phyloP scores from a whole-genome alignment of 441 rosid species.

The Brassica hybrid region DNA sequence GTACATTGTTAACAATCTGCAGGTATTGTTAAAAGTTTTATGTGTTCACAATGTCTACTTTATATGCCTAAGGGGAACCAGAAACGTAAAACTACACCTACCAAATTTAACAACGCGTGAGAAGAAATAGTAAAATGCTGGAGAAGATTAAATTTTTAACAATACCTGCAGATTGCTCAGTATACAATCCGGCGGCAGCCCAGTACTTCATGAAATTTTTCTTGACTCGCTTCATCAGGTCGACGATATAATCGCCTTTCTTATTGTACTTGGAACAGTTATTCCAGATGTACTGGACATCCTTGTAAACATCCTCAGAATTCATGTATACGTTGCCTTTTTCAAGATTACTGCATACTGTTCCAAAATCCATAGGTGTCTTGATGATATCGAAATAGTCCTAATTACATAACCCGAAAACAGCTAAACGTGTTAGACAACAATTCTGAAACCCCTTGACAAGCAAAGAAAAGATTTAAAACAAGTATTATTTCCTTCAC shows the following conservation, averaged over 20 bases:
- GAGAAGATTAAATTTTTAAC: constrained; percentile 28
- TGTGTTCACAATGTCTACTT: constrained; percentile 1
- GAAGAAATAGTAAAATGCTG: neutral
- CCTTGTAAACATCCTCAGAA: constrained; percentile 88
- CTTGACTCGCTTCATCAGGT: constrained; percentile 95
- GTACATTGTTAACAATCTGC: constrained; percentile 4
- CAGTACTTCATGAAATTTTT: constrained; percentile 96
- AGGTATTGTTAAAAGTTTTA: neutral
- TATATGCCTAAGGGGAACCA: neutral
- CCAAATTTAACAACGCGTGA: constrained; percentile 13
- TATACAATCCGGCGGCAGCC: constrained; percentile 78
- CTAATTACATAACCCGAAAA: constrained; percentile 48
- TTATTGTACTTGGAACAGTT: constrained; percentile 91
- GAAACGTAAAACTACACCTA: neutral
- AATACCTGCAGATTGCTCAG: constrained; percentile 59
- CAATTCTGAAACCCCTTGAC: constrained; percentile 1
- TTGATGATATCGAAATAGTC: constrained; percentile 93
- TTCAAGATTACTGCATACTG: constrained; percentile 82
- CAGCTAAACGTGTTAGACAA: neutral
- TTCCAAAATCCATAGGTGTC: constrained; percentile 99
- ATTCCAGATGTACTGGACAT: constrained; percentile 89
- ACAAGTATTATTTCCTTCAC: neutral
- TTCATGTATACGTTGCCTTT: constrained; percentile 69
- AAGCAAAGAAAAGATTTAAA: constrained; percentile 4
- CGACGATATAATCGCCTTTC: constrained; percentile 95